Evolutionary conservation across 2,329 filamentous ascomycete species (phyloP).

Genomic region (Penicillium sp.): DNA sequence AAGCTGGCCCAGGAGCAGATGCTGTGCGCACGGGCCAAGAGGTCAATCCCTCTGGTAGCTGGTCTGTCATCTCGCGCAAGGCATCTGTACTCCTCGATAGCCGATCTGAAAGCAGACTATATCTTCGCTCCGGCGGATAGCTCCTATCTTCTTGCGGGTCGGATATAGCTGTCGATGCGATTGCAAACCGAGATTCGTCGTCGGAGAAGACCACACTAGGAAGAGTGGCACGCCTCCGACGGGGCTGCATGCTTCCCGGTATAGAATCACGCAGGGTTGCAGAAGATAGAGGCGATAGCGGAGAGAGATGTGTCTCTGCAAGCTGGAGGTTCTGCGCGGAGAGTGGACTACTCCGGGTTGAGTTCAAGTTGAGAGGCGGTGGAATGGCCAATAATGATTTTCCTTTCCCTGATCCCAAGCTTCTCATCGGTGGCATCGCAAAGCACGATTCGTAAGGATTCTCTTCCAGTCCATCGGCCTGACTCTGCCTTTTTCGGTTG

Average conservation of each 20-base stretch:
- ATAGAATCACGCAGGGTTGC: conserved; percentile 24
- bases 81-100: conserved; percentile 48
- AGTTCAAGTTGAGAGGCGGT: conserved; percentile 27
- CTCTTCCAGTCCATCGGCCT: conserved; percentile 32
- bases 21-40: conserved; percentile 44
- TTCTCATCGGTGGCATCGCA: conserved; percentile 8
- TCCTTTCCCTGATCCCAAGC: conserved; percentile 16
- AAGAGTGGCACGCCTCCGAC: conserved; percentile 44
- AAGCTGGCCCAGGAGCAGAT: conserved; percentile 44
- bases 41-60: conserved; percentile 41
- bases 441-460: conserved; percentile 21
- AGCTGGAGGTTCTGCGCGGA: conserved; percentile 23
- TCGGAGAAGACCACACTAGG: conserved; percentile 47
- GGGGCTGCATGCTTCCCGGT: conserved; percentile 22
- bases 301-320: conserved; percentile 17
- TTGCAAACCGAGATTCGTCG: conserved; percentile 36
- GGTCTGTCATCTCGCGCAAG: conserved; percentile 36
- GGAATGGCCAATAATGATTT: conserved; percentile 25
- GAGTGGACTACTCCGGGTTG: conserved; percentile 24
- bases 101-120: conserved; percentile 32
- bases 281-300: conserved; percentile 10
- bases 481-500: conserved; percentile 39
- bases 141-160: conserved; percentile 25
- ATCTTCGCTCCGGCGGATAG: conserved; percentile 18
- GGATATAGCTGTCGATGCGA: conserved; percentile 26